Evolutionary conservation across 768 basidiomycete genomes (phyloP).

Genomic region (Collybia sp.): DNA sequence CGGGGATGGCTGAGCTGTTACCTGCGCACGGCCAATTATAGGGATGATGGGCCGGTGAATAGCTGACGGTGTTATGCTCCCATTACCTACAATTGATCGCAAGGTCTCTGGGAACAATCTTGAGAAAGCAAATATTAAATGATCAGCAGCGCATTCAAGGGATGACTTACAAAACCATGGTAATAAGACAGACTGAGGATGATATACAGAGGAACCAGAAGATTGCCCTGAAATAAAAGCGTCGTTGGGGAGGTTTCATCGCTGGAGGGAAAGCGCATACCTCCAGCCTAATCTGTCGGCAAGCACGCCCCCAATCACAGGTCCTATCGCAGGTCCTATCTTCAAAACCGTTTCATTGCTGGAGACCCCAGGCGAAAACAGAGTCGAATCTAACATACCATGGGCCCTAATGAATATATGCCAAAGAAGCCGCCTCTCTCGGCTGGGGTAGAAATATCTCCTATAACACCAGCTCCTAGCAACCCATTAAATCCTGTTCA

Average conservation of each 20-base stretch:
- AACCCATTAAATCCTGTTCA: neutral
- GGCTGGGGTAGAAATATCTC: slow-evolving; percentile 67
- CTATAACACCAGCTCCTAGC: slow-evolving; percentile 69
- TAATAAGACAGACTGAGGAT: slow-evolving; percentile 37
- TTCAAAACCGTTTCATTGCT: slow-evolving; percentile 15
- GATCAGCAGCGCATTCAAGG: slow-evolving; percentile 24
- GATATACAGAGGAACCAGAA: slow-evolving; percentile 61
- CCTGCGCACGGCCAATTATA: slow-evolving; percentile 26
- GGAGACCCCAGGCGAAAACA: slow-evolving; percentile 5
- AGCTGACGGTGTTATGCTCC: slow-evolving; percentile 38
- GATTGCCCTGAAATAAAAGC: slow-evolving; percentile 36
- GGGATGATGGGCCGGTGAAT: slow-evolving; percentile 55
- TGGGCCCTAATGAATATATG: slow-evolving; percentile 59
- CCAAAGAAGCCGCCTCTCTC: slow-evolving; percentile 78
- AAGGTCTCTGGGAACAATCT: slow-evolving; percentile 51
- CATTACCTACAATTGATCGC: slow-evolving; percentile 49
- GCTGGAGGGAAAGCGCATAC: slow-evolving; percentile 21
- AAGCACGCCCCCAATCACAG: slow-evolving; percentile 56
- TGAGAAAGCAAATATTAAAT: slow-evolving; percentile 31
- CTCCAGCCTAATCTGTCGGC: slow-evolving; percentile 62
- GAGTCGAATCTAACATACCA: slow-evolving; percentile 30
- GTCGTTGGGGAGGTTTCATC: slow-evolving; percentile 3
- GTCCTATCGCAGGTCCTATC: slow-evolving; percentile 59
- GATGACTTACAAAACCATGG: slow-evolving; percentile 39
- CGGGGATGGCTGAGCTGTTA: slow-evolving; percentile 16